phyloP scores from a whole-genome alignment of 257 asterid species.

The Solanum boliviense region DNA sequence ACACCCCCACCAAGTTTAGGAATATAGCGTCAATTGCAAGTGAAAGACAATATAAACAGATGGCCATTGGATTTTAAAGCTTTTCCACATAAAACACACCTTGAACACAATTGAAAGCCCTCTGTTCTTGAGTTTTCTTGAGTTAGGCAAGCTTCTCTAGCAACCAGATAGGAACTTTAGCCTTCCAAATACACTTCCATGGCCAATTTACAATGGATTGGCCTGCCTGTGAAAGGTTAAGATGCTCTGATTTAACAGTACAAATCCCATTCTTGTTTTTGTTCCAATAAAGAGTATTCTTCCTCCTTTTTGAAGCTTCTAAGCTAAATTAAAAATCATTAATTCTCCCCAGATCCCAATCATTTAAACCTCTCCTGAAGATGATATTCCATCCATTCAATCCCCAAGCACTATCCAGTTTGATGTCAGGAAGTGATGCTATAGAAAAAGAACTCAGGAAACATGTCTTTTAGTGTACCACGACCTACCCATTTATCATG shows the following conservation, averaged over 20 bases:
- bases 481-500: background rate
- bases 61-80: background rate
- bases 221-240: background rate
- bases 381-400: background rate
- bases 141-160: background rate
- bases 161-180: background rate
- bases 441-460: background rate
- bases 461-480: background rate
- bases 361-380: background rate
- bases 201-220: background rate
- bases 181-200: background rate
- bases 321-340: background rate
- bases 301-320: background rate
- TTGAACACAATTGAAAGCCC: background rate
- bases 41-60: background rate
- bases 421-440: background rate
- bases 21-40: background rate
- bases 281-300: background rate
- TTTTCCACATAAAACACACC: background rate
- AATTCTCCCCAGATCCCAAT: background rate
- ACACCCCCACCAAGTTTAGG: background rate
- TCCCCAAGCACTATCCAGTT: background rate
- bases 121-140: background rate
- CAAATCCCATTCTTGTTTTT: background rate
- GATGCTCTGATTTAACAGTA: background rate